These are phyloP conservation scores for Phaeophleospora eucalypticola DNA, from an alignment of 2,329 filamentous ascomycete species.

Conservation along the genomic window DNA sequence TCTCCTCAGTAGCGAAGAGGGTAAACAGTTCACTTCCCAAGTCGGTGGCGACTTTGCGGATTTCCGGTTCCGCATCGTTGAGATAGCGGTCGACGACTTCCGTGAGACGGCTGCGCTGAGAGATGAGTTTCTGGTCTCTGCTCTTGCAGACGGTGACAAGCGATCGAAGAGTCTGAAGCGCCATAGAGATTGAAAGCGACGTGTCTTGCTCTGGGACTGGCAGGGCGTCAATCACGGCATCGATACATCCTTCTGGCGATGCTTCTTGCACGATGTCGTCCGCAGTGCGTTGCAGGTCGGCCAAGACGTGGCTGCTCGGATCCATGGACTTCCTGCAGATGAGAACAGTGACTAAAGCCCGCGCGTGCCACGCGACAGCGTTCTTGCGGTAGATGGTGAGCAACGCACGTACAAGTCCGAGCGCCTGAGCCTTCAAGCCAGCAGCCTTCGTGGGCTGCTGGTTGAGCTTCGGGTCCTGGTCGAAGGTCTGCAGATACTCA, in stretches of 20 bases:
- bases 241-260: conserved; percentile 48
- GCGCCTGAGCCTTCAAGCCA: conserved; percentile 65
- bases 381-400: conserved; percentile 63
- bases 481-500: conserved; percentile 60
- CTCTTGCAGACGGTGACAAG: conserved; percentile 47
- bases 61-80: conserved; percentile 29
- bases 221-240: conserved; percentile 38
- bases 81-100: conserved; percentile 25
- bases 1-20: conserved; percentile 23
- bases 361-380: conserved; percentile 64
- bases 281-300: conserved; percentile 68
- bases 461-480: conserved; percentile 40
- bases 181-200: conserved; percentile 52
- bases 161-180: conserved; percentile 59
- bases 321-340: conserved; percentile 64
- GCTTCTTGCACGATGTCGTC: conserved; percentile 67
- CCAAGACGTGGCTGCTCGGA: conserved; percentile 60
- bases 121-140: conserved; percentile 18
- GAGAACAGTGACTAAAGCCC: conserved; percentile 64
- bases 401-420: conserved; percentile 69
- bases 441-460: conserved; percentile 41
- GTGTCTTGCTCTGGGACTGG: conserved; percentile 25
- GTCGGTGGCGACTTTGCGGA: conserved; percentile 68
- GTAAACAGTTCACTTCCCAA: conserved; percentile 69
- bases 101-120: conserved; percentile 20